Evolutionary conservation across 768 basidiomycete species (phyloP).

Genomic region (Trametes elegans): DNA sequence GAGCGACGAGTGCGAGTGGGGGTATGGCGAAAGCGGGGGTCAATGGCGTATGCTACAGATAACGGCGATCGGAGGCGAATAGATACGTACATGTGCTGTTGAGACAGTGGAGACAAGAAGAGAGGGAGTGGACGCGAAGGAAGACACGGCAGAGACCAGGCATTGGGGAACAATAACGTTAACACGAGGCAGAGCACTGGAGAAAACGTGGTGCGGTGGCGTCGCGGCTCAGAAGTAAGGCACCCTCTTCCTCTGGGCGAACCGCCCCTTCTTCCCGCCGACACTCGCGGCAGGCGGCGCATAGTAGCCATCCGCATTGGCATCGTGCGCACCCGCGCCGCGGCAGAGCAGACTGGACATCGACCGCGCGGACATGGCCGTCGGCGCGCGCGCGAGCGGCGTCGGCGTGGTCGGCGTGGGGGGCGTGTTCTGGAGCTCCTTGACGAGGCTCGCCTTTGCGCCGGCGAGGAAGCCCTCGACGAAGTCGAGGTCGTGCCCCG

Average conservation of each 20-base stretch:
- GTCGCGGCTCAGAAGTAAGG: not conserved
- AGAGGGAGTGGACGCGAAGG: too few species aligned
- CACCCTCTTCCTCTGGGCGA: not conserved
- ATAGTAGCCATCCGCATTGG: too few species aligned
- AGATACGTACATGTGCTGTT: too few species aligned
- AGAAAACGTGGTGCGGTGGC: not conserved
- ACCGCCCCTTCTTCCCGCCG: not conserved
- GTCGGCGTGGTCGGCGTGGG: not conserved
- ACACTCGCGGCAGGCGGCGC: not conserved
- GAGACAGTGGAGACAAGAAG: too few species aligned
- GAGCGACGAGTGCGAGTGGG: too few species aligned
- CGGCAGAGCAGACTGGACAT: not conserved
- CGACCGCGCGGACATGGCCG: not conserved
- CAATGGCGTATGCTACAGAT: too few species aligned
- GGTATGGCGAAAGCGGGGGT: too few species aligned
- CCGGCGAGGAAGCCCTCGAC: conserved; percentile 32
- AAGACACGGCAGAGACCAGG: too few species aligned
- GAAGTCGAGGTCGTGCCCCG: conserved; percentile 35
- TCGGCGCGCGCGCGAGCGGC: not conserved
- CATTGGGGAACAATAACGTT: too few species aligned
- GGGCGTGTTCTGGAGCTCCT: conserved; percentile 16
- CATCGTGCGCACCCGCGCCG: not conserved
- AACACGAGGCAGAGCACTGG: not conserved
- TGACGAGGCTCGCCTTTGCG: conserved; percentile 21
- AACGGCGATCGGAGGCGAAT: too few species aligned